A percentile compares a stretch with the other conserved stretches of the same genome.
Evolutionary conservation across 2,329 filamentous ascomycete genomes (phyloP).

Genomic region (Pseudocercospora fuligena): DNA sequence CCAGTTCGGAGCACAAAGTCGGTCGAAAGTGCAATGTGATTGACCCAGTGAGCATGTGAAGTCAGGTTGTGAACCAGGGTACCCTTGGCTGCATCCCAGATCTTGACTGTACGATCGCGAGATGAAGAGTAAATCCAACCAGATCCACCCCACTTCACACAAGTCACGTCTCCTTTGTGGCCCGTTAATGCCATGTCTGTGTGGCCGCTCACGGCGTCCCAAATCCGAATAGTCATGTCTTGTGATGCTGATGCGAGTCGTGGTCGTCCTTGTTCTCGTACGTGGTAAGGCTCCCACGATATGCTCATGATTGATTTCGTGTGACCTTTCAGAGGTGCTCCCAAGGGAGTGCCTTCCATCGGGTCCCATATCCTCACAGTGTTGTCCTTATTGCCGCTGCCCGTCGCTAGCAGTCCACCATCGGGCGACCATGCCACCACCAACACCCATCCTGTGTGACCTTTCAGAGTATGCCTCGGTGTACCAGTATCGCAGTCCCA

Average conservation of each 20-base stretch:
- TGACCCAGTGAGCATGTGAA: conserved; percentile 91
- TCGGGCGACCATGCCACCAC: conserved; percentile 88
- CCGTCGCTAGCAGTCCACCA: conserved; percentile 79
- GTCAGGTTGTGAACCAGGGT: conserved; percentile 78
- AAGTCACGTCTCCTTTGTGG: conserved; percentile 87
- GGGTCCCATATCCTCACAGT: conserved; percentile 90
- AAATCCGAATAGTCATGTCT: conserved; percentile 85
- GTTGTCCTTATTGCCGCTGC: conserved; percentile 91
- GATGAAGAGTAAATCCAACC: conserved; percentile 82
- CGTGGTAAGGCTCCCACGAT: conserved; percentile 91
- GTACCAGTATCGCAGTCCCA: conserved; percentile 96
- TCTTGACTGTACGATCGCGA: conserved; percentile 89
- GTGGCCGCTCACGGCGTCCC: conserved; percentile 77
- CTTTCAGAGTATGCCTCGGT: conserved; percentile 80
- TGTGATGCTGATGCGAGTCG: conserved; percentile 86
- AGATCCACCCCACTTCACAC: conserved; percentile 92
- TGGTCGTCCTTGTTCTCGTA: conserved; percentile 73
- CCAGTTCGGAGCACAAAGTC: conserved; percentile 86
- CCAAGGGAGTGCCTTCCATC: conserved; percentile 74
- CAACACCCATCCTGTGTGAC: conserved; percentile 88
- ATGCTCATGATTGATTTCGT: conserved; percentile 86
- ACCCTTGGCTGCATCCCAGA: conserved; percentile 83
- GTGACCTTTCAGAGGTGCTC: conserved; percentile 79
- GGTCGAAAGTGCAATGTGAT: conserved; percentile 90
- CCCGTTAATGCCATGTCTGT: conserved; percentile 84